Evolutionary conservation across 2,329 filamentous ascomycete genomes (phyloP).

Genomic region (Xylariomycetidae sp.): DNA sequence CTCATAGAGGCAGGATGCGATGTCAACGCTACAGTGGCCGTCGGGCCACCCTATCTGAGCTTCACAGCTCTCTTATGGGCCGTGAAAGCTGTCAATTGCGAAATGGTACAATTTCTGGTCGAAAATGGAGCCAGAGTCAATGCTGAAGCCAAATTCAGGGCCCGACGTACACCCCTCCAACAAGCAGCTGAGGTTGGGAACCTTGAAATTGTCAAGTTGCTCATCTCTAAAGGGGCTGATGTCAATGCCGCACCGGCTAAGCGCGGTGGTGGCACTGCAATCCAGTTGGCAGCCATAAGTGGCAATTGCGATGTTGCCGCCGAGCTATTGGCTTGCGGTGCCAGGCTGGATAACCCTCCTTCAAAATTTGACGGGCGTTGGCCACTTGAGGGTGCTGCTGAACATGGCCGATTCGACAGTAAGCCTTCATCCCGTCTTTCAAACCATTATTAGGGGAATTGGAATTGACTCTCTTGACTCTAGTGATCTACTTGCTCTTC

Average conservation of each 20-base stretch:
- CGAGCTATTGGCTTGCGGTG: slow-evolving; percentile 6
- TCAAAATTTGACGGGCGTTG: slow-evolving; percentile 4
- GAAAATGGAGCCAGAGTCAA: slow-evolving; percentile 7
- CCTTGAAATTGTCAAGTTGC: slow-evolving; percentile 7
- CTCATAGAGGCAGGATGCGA: background rate
- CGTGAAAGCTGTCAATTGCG: background rate
- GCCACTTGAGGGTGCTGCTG: slow-evolving; percentile 8
- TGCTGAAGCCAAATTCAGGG: background rate
- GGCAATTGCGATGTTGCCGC: slow-evolving; percentile 9
- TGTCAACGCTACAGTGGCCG: background rate
- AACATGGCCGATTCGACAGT: slow-evolving; percentile 11
- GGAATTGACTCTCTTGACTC: too few relatives aligned
- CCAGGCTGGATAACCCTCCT: slow-evolving; percentile 1
- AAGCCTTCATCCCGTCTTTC: too few relatives aligned
- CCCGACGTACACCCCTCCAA: slow-evolving; percentile 10
- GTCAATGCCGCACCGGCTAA: slow-evolving; percentile 4
- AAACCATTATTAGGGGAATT: too few relatives aligned
- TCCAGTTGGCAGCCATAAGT: slow-evolving; percentile 9
- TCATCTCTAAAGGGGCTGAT: slow-evolving; percentile 5
- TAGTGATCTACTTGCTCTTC: background rate
- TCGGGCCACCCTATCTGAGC: background rate
- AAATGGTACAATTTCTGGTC: slow-evolving; percentile 7
- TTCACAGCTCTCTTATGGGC: slow-evolving; percentile 5
- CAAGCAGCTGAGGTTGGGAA: slow-evolving; percentile 4
- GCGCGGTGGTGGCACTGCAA: slow-evolving; percentile 7